A percentile compares a stretch with the other conserved stretches of the same genome.
Evolutionary conservation across 78 protist species (phyloP).

Genomic region (Dictyostelium citrinum): DNA sequence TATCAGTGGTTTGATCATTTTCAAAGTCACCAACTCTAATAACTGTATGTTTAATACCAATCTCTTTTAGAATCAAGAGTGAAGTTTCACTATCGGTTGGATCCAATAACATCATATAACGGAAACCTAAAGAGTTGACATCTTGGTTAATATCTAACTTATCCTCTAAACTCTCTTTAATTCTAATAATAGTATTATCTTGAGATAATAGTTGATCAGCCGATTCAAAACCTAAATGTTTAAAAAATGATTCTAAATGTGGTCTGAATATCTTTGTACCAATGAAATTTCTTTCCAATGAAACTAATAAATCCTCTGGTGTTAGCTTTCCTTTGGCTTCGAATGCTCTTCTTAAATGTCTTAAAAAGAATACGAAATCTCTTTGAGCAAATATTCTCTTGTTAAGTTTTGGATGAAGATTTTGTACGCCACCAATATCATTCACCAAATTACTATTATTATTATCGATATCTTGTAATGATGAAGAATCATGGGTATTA

Average conservation of each 20-base stretch:
- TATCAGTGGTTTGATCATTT: conserved; percentile 7
- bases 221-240: background rate
- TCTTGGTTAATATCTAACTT: background rate
- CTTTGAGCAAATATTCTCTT: conserved; percentile 51
- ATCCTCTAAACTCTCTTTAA: background rate
- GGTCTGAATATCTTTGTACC: conserved; percentile 6
- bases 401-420: background rate
- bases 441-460: background rate
- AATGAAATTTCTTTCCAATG: conserved; percentile 56
- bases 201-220: background rate
- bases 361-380: conserved; percentile 59
- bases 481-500: background rate
- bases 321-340: background rate
- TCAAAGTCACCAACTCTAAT: conserved; percentile 77
- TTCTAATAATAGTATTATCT: conserved; percentile 15
- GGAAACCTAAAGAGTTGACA: conserved; percentile 3
- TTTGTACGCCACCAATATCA: background rate
- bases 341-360: background rate
- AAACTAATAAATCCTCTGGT: background rate
- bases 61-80: conserved; percentile 28
- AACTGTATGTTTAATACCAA: conserved; percentile 2
- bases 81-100: conserved; percentile 68
- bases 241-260: background rate
- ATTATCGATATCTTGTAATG: background rate
- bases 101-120: conserved; percentile 56